phyloP scores from a whole-genome alignment of 768 basidiomycete species.

The Grammothele lineata region DNA sequence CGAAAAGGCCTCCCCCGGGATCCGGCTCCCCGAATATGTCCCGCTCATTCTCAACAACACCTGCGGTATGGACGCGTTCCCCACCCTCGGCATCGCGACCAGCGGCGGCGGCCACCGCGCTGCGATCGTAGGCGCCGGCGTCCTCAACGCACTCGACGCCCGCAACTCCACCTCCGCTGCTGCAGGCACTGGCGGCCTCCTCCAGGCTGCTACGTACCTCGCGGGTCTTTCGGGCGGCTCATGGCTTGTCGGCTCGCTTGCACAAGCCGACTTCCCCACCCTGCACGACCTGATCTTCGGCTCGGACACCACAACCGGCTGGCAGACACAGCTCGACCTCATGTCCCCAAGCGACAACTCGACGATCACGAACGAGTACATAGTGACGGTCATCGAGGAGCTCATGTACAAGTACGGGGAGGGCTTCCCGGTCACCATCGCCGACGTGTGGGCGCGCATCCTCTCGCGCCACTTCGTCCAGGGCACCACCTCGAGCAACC shows the following conservation, averaged over 20 bases:
- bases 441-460: conserved; percentile 61
- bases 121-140: conserved; percentile 49
- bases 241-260: conserved; percentile 62
- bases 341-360: conserved; percentile 42
- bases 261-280: conserved; percentile 60
- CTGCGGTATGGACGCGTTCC: conserved; percentile 21
- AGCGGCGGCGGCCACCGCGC: conserved; percentile 59
- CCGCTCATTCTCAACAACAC: conserved; percentile 26
- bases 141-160: conserved; percentile 45
- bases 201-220: conserved; percentile 51
- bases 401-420: conserved; percentile 45
- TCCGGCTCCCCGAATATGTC: conserved; percentile 32
- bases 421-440: conserved; percentile 32
- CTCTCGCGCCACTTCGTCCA: conserved; percentile 74
- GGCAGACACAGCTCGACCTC: conserved; percentile 39
- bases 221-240: conserved; percentile 58
- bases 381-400: conserved; percentile 55
- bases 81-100: conserved; percentile 44
- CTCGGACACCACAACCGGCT: conserved; percentile 51
- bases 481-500: conserved; percentile 52
- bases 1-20: conserved; percentile 9
- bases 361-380: conserved; percentile 47
- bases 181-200: conserved; percentile 45
- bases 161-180: conserved; percentile 39
- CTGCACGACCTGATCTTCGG: conserved; percentile 58